Evolutionary conservation across 352 stramenopile genomes (phyloP), one percentile per base, ranked within the genome.

Genomic region (Pilasporangium apinafurcum): DNA sequence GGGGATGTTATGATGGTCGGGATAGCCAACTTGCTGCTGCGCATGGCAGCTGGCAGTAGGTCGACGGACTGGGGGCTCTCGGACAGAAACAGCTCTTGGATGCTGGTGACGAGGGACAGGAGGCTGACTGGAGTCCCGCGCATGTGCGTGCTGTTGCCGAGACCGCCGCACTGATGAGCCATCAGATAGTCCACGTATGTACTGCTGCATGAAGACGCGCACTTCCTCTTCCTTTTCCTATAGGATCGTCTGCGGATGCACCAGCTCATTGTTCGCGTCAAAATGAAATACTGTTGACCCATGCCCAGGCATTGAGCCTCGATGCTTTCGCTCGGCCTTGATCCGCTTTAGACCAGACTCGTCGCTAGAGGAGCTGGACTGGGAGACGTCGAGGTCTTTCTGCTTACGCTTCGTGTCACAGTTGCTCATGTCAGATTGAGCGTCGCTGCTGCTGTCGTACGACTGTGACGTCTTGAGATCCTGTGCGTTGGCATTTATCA

Each of bases 381-480:
- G 56, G 14, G 44, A 59, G 22, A 16, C 49, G 21, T 56, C 61
- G 43, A 59, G 53, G 13, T 62, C 53, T 8, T 40, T 56, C 40
- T 74, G 57, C 37, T 83, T 86, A 24, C 68, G 60, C 48, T 76
- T 78, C 16, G 42, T 62, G 10, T 51, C 42, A 22, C 56, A 64
- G 3, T 38, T 53, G 48, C 59, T 80, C 12, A 37, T 34, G 32
- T 85, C 78, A 0, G 65, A 79, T 35, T 70, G 65, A 5, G 69
- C 80, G 35, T 83, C 71, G 24, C 65, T 83, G 21, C 59, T 61
- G 13, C 79, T 68, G 21, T 83, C 68, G 18, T 53, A 77, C 47
- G 74, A 82, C 46, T 83, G 62, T 2, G 78, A 66, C 8, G 69
- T 82, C 47, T 77, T 76, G 33, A 69, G 45, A n/a, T n/a, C n/a